Conservation (phyloP, 2,329 filamentous ascomycete species). For the Pseudogymnoascus sp. region DNA sequence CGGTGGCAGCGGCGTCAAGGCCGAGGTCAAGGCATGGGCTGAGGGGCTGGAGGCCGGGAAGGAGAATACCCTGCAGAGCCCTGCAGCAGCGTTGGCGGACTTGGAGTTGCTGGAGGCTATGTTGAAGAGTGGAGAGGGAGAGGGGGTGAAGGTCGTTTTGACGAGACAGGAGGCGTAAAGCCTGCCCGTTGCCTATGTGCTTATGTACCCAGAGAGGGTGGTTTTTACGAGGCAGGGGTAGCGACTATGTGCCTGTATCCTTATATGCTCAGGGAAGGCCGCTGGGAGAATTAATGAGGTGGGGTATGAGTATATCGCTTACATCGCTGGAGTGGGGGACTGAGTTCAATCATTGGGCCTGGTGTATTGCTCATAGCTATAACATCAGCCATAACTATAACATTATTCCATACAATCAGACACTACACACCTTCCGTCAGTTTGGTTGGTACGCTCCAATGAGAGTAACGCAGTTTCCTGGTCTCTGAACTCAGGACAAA, state of each 20-base stretch:
- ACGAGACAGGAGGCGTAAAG: neutral
- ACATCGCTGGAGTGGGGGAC: neutral
- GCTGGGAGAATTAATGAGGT: neutral
- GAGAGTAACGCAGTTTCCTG: neutral
- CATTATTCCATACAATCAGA: neutral
- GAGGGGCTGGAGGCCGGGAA: conserved; percentile 21
- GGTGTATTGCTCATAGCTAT: neutral
- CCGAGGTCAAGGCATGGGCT: conserved; percentile 27
- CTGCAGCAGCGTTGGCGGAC: conserved; percentile 23
- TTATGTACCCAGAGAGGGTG: neutral
- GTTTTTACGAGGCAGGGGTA: neutral
- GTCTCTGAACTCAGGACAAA: neutral
- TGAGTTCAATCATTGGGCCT: neutral
- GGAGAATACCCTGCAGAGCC: conserved; percentile 20
- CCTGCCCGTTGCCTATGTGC: neutral
- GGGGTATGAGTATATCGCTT: neutral
- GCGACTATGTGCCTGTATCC: neutral
- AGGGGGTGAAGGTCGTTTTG: conserved; percentile 21
- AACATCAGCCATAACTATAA: neutral
- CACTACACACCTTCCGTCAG: neutral
- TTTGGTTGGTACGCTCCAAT: neutral
- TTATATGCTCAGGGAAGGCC: neutral
- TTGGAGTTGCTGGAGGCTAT: conserved; percentile 28
- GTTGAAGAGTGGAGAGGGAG: conserved; percentile 28
- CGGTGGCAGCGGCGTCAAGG: conserved; percentile 24